These are phyloP conservation scores for Cutaneotrichosporon daszewskae DNA, from an alignment of 1,284 basidiomycete genomes.

Conservation along the genomic window DNA sequence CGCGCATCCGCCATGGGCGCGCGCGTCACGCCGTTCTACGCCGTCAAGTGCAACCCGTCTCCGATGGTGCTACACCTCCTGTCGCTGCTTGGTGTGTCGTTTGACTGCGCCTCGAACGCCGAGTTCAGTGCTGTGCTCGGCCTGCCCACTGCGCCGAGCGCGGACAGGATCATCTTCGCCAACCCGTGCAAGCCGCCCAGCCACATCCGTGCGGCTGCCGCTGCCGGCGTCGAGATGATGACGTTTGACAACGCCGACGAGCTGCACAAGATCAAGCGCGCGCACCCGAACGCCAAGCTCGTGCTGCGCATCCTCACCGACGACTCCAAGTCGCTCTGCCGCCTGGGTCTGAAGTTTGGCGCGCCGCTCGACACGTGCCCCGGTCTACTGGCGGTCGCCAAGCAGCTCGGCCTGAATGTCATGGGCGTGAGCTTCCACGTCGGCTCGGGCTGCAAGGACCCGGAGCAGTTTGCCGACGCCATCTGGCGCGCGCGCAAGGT, in stretches of 20 bases:
- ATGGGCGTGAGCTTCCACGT: conserved; percentile 98
- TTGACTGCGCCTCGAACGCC: conserved; percentile 96
- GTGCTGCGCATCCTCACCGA: conserved; percentile 94
- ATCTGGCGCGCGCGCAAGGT: conserved; percentile 73
- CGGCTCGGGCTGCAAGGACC: conserved; percentile 92
- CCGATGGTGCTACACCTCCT: conserved; percentile 87
- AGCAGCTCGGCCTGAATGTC: conserved; percentile 74
- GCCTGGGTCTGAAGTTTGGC: conserved; percentile 95
- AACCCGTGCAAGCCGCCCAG: conserved; percentile 98
- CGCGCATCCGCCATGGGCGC: conserved; percentile 60
- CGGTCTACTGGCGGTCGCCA: conserved; percentile 70
- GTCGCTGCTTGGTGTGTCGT: conserved; percentile 81
- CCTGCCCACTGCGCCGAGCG: conserved; percentile 54
- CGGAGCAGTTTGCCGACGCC: conserved; percentile 82
- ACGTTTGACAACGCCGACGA: conserved; percentile 99
- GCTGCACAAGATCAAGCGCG: conserved; percentile 85
- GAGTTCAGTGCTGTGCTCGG: conserved; percentile 82
- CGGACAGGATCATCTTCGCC: conserved; percentile 82
- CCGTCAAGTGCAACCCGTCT: conserved; percentile 97
- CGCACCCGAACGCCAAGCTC: conserved; percentile 76
- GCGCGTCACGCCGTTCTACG: conserved; percentile 87
- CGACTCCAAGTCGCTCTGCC: conserved; percentile 89
- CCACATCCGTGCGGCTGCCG: conserved; percentile 80
- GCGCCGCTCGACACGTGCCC: conserved; percentile 80
- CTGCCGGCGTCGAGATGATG: conserved; percentile 79